Percentiles rank a stretch among this genome's conserved stretches.
phyloP scores from a whole-genome alignment of 164 flowering plant genomes.

The Berberis vulgaris region DNA sequence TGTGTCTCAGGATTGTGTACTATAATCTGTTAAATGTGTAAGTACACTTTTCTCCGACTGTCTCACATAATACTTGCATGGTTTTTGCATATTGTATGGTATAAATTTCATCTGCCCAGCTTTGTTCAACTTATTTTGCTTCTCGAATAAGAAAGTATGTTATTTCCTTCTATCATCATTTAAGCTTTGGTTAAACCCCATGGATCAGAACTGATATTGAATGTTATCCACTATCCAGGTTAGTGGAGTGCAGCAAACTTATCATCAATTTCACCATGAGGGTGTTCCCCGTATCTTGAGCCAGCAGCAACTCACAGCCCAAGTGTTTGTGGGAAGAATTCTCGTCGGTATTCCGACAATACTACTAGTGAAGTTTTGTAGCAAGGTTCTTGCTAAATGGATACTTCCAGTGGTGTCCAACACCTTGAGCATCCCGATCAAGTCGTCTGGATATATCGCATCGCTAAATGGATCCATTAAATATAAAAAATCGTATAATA shows the following conservation, averaged over 20 bases:
- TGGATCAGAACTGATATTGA: neutral
- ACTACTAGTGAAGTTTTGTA: slow-evolving; percentile 79
- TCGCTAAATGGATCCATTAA: slow-evolving; percentile 28
- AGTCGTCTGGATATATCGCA: slow-evolving; percentile 67
- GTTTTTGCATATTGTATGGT: too few relatives aligned
- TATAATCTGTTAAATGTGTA: too few relatives aligned
- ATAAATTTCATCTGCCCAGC: too few relatives aligned
- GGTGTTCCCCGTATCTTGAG: slow-evolving; percentile 56
- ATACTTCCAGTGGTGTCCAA: slow-evolving; percentile 61
- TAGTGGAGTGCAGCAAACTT: slow-evolving; percentile 82
- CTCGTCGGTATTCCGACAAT: slow-evolving; percentile 84
- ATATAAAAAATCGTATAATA: slow-evolving; percentile 32
- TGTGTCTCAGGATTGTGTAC: too few relatives aligned
- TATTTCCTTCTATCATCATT: neutral
- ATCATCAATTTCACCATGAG: slow-evolving; percentile 89
- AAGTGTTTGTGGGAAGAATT: slow-evolving; percentile 52
- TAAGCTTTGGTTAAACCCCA: neutral
- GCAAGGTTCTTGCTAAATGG: slow-evolving; percentile 92
- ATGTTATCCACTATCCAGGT: slow-evolving; percentile 40
- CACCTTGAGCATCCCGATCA: slow-evolving; percentile 73
- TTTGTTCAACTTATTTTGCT: too few relatives aligned
- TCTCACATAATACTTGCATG: too few relatives aligned
- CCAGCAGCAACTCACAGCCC: slow-evolving; percentile 32
- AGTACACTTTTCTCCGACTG: too few relatives aligned
- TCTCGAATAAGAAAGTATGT: neutral